Evolutionary conservation across 2,329 filamentous ascomycete species (phyloP).

Genomic region (Colletotrichum endophyticum): DNA sequence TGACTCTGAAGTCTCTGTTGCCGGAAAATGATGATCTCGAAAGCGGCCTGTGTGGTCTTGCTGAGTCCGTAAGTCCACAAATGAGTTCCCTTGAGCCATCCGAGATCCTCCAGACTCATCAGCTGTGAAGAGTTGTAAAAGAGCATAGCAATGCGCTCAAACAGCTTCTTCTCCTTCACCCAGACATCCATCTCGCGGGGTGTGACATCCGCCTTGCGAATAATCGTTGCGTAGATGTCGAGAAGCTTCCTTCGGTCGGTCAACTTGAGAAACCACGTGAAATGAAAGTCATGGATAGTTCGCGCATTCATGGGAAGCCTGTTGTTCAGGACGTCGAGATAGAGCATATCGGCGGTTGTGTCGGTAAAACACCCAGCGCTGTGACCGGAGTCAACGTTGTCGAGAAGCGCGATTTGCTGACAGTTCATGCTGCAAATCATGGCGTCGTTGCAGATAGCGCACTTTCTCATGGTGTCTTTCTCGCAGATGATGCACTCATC

Average conservation of each 20-base stretch:
- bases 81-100: not conserved
- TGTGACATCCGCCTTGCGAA: not conserved
- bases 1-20: too few relatives aligned
- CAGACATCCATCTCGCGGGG: not conserved
- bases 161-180: not conserved
- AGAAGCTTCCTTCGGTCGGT: not conserved
- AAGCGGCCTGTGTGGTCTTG: too few relatives aligned
- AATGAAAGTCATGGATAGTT: too few relatives aligned
- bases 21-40: too few relatives aligned
- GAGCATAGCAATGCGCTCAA: not conserved
- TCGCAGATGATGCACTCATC: not conserved
- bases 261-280: accelerated
- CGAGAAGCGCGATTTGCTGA: not conserved
- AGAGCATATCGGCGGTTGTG: not conserved
- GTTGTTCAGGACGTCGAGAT: not conserved
- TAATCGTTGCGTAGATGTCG: not conserved
- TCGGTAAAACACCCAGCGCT: not conserved
- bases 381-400: not conserved
- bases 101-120: not conserved
- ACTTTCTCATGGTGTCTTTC: not conserved
- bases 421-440: not conserved
- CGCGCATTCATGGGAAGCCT: not conserved
- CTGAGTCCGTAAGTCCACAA: accelerated
- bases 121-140: too few relatives aligned
- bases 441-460: not conserved